A percentile compares a stretch with the other conserved stretches of the same genome.
phyloP scores from a whole-genome alignment of 805 yeast genomes.

The Teunomyces barrocoloradensis region DNA sequence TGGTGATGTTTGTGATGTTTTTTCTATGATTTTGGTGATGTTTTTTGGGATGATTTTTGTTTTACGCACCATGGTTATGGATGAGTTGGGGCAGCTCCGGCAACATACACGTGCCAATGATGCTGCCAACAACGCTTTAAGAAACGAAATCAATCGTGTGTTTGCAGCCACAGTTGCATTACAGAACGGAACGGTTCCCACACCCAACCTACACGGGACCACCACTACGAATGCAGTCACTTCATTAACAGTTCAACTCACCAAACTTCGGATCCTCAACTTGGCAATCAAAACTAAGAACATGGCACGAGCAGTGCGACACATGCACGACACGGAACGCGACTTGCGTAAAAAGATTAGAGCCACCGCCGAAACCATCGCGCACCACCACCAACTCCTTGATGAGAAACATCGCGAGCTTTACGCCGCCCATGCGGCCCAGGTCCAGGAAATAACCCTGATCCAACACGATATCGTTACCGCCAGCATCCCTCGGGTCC shows the following conservation, averaged over 20 bases:
- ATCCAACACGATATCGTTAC: neutral
- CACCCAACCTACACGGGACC: neutral
- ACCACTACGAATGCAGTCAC: constrained; percentile 13
- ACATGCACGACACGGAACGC: neutral
- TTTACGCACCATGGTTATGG: neutral
- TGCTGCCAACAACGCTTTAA: constrained; percentile 15
- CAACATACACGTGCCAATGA: constrained; percentile 19
- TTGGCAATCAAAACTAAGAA: constrained; percentile 14
- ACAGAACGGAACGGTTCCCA: constrained; percentile 3
- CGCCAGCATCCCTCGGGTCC: constrained; percentile 17
- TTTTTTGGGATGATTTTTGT: neutral
- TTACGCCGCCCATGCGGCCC: neutral
- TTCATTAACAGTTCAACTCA: constrained; percentile 28
- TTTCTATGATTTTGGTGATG: neutral
- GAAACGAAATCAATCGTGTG: constrained; percentile 24
- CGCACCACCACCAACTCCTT: neutral
- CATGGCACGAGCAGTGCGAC: neutral
- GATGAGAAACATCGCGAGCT: neutral
- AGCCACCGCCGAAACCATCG: neutral
- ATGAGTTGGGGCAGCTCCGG: neutral
- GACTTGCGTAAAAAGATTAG: neutral
- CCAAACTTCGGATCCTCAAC: constrained; percentile 24
- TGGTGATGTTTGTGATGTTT: neutral
- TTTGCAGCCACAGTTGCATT: constrained; percentile 18
- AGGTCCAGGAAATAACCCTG: neutral